phyloP scores from a whole-genome alignment of 2,329 filamentous ascomycete genomes.

The Teratosphaeriaceae sp. region DNA sequence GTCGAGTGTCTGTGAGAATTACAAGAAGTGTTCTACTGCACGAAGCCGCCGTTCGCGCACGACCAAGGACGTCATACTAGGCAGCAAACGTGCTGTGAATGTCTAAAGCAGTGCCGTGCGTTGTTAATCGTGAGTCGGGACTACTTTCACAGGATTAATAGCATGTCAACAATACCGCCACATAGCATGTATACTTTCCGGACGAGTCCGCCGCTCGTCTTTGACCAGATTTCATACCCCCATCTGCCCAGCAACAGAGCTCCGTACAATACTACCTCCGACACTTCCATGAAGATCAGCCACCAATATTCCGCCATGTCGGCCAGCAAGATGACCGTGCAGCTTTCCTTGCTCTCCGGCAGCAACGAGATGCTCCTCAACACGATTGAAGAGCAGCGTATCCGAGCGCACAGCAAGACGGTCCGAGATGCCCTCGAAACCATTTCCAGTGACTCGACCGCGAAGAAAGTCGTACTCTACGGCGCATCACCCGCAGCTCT shows the following conservation, averaged over 20 bases:
- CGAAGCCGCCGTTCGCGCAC: not conserved
- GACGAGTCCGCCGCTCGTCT: too few relatives aligned
- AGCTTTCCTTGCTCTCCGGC: too few relatives aligned
- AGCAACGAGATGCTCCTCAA: not conserved
- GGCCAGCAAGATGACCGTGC: constrained; percentile 6
- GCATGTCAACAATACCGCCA: too few relatives aligned
- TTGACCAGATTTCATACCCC: too few relatives aligned
- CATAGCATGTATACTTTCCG: not conserved
- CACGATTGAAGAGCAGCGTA: constrained; percentile 5
- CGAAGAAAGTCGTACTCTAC: constrained; percentile 6
- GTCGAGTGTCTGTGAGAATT: not conserved
- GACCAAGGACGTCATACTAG: not conserved
- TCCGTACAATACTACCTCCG: too few relatives aligned
- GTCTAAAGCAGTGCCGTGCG: not conserved
- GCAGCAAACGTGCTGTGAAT: constrained; percentile 1
- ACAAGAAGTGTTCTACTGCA: not conserved
- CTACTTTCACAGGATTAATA: not conserved
- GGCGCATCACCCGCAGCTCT: constrained; percentile 8
- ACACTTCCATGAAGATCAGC: too few relatives aligned
- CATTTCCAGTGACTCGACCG: not conserved
- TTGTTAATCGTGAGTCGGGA: too few relatives aligned
- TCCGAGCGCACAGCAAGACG: constrained; percentile 8
- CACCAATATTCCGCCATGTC: too few relatives aligned
- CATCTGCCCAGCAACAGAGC: too few relatives aligned
- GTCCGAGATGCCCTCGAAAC: constrained; percentile 3